Evolutionary conservation across 129 eudicot genomes (phyloP).

Genomic region (Mikania micrantha): DNA sequence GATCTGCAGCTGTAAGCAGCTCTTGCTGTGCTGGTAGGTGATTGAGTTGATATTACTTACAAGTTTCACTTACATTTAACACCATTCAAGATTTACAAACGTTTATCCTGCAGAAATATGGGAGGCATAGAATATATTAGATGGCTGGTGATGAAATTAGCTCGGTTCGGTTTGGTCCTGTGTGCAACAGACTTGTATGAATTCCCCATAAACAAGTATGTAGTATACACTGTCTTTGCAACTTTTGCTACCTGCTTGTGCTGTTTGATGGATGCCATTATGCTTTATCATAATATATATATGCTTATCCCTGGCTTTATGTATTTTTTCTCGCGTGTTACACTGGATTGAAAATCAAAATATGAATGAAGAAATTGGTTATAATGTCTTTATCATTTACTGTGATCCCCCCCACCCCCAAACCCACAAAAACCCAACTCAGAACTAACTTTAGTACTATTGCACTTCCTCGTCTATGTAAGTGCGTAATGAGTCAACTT

Average conservation of each 20-base stretch:
- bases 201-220: conserved; percentile 31
- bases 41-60: not conserved
- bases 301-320: not conserved
- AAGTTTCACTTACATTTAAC: not conserved
- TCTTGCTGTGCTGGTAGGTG: conserved; percentile 14
- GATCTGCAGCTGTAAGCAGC: not conserved
- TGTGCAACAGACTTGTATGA: conserved; percentile 19
- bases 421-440: no score
- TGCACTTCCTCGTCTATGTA: no score
- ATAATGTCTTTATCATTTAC: no score
- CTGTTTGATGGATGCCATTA: conserved; percentile 14
- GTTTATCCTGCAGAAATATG: conserved; percentile 18
- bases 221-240: conserved; percentile 3
- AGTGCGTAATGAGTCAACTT: no score
- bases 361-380: no score
- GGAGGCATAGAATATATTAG: conserved; percentile 3
- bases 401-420: no score
- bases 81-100: conserved; percentile 2
- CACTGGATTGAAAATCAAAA: no score
- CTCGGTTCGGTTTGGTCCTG: not conserved
- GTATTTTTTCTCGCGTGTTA: no score
- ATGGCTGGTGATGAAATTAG: conserved; percentile 12
- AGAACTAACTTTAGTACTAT: no score
- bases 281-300: not conserved
- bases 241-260: conserved; percentile 4